These are phyloP conservation scores for Clarireedia monteithiana DNA, from an alignment of 2,329 filamentous ascomycete species.

Conservation along the genomic window DNA sequence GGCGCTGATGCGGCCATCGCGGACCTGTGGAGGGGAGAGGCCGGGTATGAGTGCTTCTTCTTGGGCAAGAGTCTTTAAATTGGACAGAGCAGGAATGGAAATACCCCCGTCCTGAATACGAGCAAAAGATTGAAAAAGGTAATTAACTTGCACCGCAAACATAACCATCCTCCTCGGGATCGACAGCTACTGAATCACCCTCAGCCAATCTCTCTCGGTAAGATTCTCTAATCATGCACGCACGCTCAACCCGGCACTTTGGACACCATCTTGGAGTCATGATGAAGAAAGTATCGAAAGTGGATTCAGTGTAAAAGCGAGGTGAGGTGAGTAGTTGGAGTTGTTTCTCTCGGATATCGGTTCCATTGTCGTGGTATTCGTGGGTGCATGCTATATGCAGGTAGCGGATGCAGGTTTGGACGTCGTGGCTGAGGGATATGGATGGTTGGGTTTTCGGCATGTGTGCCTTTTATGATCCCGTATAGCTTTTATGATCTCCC, in stretches of 20 bases:
- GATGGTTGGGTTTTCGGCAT: too few relatives aligned
- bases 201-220: conserved; percentile 1
- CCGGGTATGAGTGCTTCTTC: not conserved
- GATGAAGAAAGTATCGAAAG: not conserved
- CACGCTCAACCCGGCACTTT: conserved; percentile 1
- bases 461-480: too few relatives aligned
- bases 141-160: not conserved
- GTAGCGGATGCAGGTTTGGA: not conserved
- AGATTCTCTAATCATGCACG: not conserved
- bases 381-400: conserved; percentile 4
- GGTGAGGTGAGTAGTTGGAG: not conserved
- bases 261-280: conserved; percentile 5
- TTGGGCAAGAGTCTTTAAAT: not conserved
- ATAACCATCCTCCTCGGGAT: conserved; percentile 1
- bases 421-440: too few relatives aligned
- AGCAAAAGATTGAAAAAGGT: not conserved
- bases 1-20: conserved; percentile 6
- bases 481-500: too few relatives aligned
- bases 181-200: not conserved
- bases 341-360: conserved; percentile 4
- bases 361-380: conserved; percentile 2
- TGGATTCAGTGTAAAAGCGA: not conserved
- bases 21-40: not conserved
- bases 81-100: not conserved
- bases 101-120: too few relatives aligned